Evolutionary conservation across 2,329 filamentous ascomycete species (phyloP).

Genomic region (Botryosphaeria dothidea): DNA sequence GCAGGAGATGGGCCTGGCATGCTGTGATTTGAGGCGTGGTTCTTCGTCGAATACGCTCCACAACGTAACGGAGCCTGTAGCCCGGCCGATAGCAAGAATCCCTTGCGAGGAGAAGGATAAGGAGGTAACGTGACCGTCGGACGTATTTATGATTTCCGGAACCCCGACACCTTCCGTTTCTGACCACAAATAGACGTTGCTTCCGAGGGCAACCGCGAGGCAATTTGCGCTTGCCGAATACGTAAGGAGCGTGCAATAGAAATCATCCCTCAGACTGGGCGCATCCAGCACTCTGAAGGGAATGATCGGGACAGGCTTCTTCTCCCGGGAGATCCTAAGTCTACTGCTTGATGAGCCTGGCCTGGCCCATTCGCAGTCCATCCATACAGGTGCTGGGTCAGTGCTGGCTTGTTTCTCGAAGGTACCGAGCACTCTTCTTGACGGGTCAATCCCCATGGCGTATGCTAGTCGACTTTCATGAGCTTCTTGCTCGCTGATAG

Average conservation of each 20-base stretch:
- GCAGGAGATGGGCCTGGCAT: slow-evolving; percentile 73
- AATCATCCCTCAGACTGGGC: slow-evolving; percentile 86
- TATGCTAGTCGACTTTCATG: slow-evolving; percentile 75
- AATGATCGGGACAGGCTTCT: slow-evolving; percentile 61
- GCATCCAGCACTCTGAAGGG: slow-evolving; percentile 90
- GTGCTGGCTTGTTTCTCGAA: background rate
- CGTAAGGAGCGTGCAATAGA: slow-evolving; percentile 88
- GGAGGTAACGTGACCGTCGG: slow-evolving; percentile 67
- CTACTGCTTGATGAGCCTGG: slow-evolving; percentile 32
- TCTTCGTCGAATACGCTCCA: slow-evolving; percentile 73
- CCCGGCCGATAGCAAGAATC: slow-evolving; percentile 83
- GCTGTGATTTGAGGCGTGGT: slow-evolving; percentile 73
- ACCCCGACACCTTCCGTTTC: slow-evolving; percentile 68
- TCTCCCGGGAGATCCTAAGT: slow-evolving; percentile 26
- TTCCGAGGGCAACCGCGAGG: slow-evolving; percentile 80
- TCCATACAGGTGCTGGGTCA: slow-evolving; percentile 36
- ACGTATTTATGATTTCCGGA: slow-evolving; percentile 55
- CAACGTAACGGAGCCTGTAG: slow-evolving; percentile 72
- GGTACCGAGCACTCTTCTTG: slow-evolving; percentile 61
- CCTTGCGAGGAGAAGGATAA: slow-evolving; percentile 83
- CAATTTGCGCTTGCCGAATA: slow-evolving; percentile 75
- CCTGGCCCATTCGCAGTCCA: slow-evolving; percentile 43
- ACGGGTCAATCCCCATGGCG: slow-evolving; percentile 77
- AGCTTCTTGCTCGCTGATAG: slow-evolving; percentile 64
- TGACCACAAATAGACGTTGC: slow-evolving; percentile 85